Evolutionary conservation across 306 rosid species (phyloP), one percentile per base, ranked within the genome.

Genomic region (Corylus heterophylla): DNA sequence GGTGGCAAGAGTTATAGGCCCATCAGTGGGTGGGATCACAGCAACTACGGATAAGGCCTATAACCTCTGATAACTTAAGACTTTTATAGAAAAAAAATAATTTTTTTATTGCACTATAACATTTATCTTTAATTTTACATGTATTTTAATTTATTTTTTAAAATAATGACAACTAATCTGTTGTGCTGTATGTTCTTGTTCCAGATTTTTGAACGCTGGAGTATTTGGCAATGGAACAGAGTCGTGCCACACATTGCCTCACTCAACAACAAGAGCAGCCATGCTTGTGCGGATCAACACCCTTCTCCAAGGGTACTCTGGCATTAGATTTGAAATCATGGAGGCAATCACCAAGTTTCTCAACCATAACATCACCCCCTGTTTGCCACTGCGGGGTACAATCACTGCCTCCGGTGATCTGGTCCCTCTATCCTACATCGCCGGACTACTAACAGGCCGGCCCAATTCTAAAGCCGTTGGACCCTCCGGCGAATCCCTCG

Each of bases 301-400:
- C 4, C 97, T 94, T 31, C 97, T 94, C 16, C 98, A 94, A 81
- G 98, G 98, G 0, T 94, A 90, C 85, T 94, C 98, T 0, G 98
- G 98, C 44, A 94, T 94, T 0, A 84, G 98, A 81, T 94, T 94
- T 35, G 97, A 94, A 70, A 90, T 94, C 51, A 4, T 94, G 58
- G 98, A 94, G 82, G 94, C 94, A 42, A 90, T 94, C 16, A 76
- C 97, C 8, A 92, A 90, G 77, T 76, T 94, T 7, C 80, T 94
- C 12, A 94, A 94, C 84, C 68, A 50, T 83, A 92, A 94, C 55
- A 73, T 92, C 31, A 91, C 95, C 11, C 98, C 98, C 0, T 87
- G 90, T 73, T 67, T 94, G 78, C 98, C 98, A 3, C 93, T 94
- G 4, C 90, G 98, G 0, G 98, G 98, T 0, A 89, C 98, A 4